phyloP scores from a whole-genome alignment of 768 basidiomycete genomes.

The Pleurotus ostreatus region DNA sequence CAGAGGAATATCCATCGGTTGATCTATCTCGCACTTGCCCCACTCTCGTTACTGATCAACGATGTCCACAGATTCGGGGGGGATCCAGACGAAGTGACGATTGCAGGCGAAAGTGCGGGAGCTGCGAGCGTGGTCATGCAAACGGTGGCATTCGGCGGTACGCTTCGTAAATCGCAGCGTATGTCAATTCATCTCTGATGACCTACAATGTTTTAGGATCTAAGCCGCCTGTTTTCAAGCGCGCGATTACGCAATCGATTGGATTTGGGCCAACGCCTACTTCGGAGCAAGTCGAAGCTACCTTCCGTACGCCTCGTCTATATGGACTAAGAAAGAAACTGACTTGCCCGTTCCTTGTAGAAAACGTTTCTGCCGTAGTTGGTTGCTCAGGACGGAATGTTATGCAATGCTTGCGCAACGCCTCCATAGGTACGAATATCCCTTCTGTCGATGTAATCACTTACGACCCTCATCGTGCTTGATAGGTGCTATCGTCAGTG shows the following conservation, averaged over 20 bases:
- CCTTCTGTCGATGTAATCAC: background rate
- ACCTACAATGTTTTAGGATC: conserved; percentile 16
- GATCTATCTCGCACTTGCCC: background rate
- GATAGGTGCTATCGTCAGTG: conserved; percentile 32
- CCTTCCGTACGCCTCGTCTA: conserved; percentile 25
- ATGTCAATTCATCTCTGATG: background rate
- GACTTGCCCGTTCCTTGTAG: conserved; percentile 13
- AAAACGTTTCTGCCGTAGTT: conserved; percentile 22
- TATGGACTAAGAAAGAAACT: background rate
- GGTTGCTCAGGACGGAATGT: conserved; percentile 25
- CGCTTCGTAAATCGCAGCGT: background rate
- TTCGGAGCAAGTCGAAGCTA: conserved; percentile 21
- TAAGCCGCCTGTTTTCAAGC: conserved; percentile 31
- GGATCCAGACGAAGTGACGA: conserved; percentile 26
- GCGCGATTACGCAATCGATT: conserved; percentile 37
- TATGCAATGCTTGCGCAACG: conserved; percentile 31
- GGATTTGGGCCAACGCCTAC: conserved; percentile 34
- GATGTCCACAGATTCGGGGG: conserved; percentile 24
- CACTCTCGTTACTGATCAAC: background rate
- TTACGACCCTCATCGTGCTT: background rate
- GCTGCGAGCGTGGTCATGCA: conserved; percentile 43
- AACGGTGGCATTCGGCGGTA: conserved; percentile 38
- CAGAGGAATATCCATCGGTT: conserved; percentile 26
- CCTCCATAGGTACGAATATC: conserved; percentile 25
- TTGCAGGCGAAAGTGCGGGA: conserved; percentile 37